A percentile compares a stretch with the other conserved stretches of the same genome.
phyloP scores from a whole-genome alignment of 768 basidiomycete genomes.

The Inosperma sp. region DNA sequence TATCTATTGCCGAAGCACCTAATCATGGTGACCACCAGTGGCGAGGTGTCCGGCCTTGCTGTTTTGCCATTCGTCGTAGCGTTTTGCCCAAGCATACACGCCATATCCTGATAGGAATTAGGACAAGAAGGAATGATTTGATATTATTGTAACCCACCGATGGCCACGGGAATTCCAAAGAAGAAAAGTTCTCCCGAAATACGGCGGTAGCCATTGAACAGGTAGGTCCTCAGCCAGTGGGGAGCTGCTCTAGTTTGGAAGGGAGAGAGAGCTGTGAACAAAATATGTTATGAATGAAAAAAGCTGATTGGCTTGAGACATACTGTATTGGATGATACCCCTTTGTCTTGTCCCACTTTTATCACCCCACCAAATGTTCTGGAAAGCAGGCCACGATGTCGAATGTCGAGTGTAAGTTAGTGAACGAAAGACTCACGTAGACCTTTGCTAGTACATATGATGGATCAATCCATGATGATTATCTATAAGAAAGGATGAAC shows the following conservation, averaged over 20 bases:
- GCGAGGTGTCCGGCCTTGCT: slow-evolving; percentile 81
- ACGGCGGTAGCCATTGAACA: slow-evolving; percentile 85
- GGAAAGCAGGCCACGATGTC: slow-evolving; percentile 7
- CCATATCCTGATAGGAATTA: slow-evolving; percentile 55
- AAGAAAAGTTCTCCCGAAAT: slow-evolving; percentile 70
- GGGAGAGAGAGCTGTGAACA: slow-evolving; percentile 67
- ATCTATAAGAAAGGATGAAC: slow-evolving; percentile 26
- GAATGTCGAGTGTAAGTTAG: background rate
- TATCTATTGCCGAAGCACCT: slow-evolving; percentile 9
- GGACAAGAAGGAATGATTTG: background rate
- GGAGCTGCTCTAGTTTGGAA: slow-evolving; percentile 72
- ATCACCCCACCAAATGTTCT: slow-evolving; percentile 94
- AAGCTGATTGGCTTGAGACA: background rate
- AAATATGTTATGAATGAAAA: slow-evolving; percentile 5
- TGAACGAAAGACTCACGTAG: slow-evolving; percentile 56
- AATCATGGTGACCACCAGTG: slow-evolving; percentile 33
- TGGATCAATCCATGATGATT: slow-evolving; percentile 5
- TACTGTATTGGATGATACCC: slow-evolving; percentile 79
- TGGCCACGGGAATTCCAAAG: slow-evolving; percentile 70
- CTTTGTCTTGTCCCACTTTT: slow-evolving; percentile 55
- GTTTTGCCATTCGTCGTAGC: slow-evolving; percentile 59
- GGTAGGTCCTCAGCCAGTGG: slow-evolving; percentile 64
- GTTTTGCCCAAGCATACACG: slow-evolving; percentile 76
- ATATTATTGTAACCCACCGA: slow-evolving; percentile 53
- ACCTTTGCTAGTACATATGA: slow-evolving; percentile 52